Evolutionary conservation across 2,329 filamentous ascomycete species (phyloP), one percentile per base, ranked within the genome.

Genomic region (Pseudogymnoascus sp.): DNA sequence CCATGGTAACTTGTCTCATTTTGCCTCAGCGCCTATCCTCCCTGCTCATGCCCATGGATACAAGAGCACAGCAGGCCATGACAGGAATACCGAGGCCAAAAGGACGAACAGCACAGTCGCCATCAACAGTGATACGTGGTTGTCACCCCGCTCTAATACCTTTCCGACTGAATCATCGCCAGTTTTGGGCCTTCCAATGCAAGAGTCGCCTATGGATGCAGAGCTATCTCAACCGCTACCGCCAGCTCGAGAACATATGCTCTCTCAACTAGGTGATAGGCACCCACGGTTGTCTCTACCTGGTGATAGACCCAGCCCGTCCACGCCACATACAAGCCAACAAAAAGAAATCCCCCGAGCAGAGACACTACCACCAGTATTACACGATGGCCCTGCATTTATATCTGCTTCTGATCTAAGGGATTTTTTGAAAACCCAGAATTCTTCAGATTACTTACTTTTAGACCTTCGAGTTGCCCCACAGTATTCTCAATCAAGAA

Each of bases 401-500:
- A 80, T 90, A 28, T 74, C 82, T 0, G 77, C 81, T 2, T 74
- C 78, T 1, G 76, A 84, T 31, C 78, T 90, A 12, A 82, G 80
- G 65, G 79, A 83, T 7, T 74, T 90, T 41, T 72, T 91, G 11
- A 76, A 82, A 59, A 72, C 70, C 2, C 68, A 75, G 2, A 68
- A 71, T 2, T 62, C 72, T 0, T 70, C 75, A 7, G 70, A 75
- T 6, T 77, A 79, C 0, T 68, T 99, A 33, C 73, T 98, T 1
- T 78, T 99, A 4, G 95, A 99, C 73, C 83, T 98, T 22, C 86
- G 95, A 40, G 92, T 96, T 0, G 90, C 88, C 28, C 91, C 92
- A 19, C 91, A 93, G 68, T 97, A 89, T 72, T 83, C 87, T 0
- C 81, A 84, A 53, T 87, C 89, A 22, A 86, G 90, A 31, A 89